Evolutionary conservation across 148 eudicot species (phyloP).

Genomic region (Rhododendron kiyosumense): DNA sequence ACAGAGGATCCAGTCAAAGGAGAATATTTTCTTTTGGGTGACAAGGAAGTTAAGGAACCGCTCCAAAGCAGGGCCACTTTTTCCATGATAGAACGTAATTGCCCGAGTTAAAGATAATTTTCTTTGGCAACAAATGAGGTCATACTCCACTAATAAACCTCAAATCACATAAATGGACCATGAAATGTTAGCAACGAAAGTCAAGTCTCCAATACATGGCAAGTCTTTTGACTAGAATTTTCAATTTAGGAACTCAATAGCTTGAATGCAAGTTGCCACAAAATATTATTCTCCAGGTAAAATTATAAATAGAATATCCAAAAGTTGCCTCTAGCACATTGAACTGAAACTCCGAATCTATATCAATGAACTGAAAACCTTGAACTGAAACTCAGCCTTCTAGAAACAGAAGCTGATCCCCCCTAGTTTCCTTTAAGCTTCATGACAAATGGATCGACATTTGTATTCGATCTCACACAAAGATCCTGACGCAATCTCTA

Average conservation of each 20-base stretch:
- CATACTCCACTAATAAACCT: neutral
- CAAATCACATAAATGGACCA: slow-evolving; percentile 8
- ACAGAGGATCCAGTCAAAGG: neutral
- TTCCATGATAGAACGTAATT: neutral
- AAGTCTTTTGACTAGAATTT: slow-evolving; percentile 1
- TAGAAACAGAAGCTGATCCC: neutral
- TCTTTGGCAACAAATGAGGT: neutral
- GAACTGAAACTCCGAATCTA: neutral
- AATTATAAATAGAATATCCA: neutral
- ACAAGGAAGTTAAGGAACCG: neutral
- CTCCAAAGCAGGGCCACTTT: neutral
- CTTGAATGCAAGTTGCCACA: neutral
- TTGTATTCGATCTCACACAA: neutral
- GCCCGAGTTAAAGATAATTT: neutral
- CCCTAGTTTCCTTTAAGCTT: neutral
- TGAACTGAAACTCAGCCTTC: slow-evolving; percentile 11
- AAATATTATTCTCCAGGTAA: neutral
- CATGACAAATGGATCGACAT: neutral
- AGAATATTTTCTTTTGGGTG: neutral
- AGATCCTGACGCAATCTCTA: slow-evolving; percentile 2
- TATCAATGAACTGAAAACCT: slow-evolving; percentile 2
- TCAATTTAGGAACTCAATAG: neutral
- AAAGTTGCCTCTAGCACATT: neutral
- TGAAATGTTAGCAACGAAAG: neutral
- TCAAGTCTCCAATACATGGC: neutral